Evolutionary conservation across 352 stramenopile genomes (phyloP).

Genomic region (Aphanomyces euteiches): DNA sequence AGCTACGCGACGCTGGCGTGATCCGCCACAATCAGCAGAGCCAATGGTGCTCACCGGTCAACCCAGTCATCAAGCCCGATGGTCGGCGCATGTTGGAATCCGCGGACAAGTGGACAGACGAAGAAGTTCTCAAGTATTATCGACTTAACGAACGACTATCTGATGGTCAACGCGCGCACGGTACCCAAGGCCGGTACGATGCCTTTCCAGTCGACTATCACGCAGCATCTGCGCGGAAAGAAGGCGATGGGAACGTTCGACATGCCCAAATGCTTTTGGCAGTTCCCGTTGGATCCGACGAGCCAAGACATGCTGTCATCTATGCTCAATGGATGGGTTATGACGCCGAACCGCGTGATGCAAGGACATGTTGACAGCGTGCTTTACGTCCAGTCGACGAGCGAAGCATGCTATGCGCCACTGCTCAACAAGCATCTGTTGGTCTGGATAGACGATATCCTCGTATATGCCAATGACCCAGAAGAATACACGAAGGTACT

Average conservation of each 20-base stretch:
- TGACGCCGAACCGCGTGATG: neutral
- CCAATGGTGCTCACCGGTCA: neutral
- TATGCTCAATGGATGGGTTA: neutral
- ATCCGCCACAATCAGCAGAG: neutral
- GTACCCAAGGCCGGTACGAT: neutral
- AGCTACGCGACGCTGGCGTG: neutral
- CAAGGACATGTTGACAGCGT: neutral
- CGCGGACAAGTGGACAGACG: constrained; percentile 15
- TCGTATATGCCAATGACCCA: too few relatives aligned
- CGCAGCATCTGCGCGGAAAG: neutral
- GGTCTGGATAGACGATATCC: too few relatives aligned
- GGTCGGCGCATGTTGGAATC: neutral
- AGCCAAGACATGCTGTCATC: neutral
- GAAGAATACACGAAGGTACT: too few relatives aligned
- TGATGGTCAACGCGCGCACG: neutral
- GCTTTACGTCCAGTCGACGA: constrained; percentile 10
- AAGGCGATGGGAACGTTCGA: neutral
- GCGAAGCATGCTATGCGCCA: constrained; percentile 28
- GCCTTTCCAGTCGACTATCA: neutral
- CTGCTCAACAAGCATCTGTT: too few relatives aligned
- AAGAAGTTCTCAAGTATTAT: constrained; percentile 25
- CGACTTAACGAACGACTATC: constrained; percentile 19
- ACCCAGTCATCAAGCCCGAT: neutral
- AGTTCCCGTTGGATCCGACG: constrained; percentile 14
- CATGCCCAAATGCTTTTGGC: constrained; percentile 1